Evolutionary conservation across 306 rosid genomes (phyloP).

Genomic region (Vigna mungo): DNA sequence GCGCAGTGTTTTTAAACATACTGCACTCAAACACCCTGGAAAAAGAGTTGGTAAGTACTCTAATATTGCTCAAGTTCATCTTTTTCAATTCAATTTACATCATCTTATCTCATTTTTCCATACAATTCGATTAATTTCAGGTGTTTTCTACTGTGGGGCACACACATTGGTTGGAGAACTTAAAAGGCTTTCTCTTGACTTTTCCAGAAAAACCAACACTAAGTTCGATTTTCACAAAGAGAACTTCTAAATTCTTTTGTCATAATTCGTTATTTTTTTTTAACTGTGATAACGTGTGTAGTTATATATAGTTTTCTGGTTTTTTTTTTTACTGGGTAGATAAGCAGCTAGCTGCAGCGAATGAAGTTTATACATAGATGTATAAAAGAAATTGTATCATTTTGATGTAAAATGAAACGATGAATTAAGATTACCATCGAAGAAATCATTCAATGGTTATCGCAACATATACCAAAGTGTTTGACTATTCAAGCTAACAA

Average conservation of each 20-base stretch:
- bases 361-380: slow-evolving; percentile 10
- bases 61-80: slow-evolving; percentile 19
- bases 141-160: slow-evolving; percentile 90
- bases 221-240: slow-evolving; percentile 91
- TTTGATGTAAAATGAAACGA: not conserved
- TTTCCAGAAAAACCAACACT: slow-evolving; percentile 78
- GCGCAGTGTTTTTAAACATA: slow-evolving; percentile 77
- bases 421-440: not conserved
- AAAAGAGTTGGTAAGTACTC: slow-evolving; percentile 76
- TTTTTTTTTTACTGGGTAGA: not conserved
- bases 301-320: slow-evolving; percentile 30
- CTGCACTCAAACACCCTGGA: slow-evolving; percentile 64
- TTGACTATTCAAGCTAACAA: not conserved
- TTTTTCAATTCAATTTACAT: not conserved
- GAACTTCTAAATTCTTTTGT: slow-evolving; percentile 58
- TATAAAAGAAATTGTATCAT: slow-evolving; percentile 29
- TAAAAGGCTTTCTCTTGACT: slow-evolving; percentile 69
- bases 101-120: slow-evolving; percentile 22
- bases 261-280: slow-evolving; percentile 2
- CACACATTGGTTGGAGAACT: slow-evolving; percentile 75
- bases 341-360: slow-evolving; percentile 22
- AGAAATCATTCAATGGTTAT: not conserved
- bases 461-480: not conserved
- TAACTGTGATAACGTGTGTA: slow-evolving; percentile 44
- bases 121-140: slow-evolving; percentile 49